Percentiles rank a stretch among this genome's conserved stretches.
Conservation (phyloP, 768 basidiomycete species). For the Amanita molliuscula region DNA sequence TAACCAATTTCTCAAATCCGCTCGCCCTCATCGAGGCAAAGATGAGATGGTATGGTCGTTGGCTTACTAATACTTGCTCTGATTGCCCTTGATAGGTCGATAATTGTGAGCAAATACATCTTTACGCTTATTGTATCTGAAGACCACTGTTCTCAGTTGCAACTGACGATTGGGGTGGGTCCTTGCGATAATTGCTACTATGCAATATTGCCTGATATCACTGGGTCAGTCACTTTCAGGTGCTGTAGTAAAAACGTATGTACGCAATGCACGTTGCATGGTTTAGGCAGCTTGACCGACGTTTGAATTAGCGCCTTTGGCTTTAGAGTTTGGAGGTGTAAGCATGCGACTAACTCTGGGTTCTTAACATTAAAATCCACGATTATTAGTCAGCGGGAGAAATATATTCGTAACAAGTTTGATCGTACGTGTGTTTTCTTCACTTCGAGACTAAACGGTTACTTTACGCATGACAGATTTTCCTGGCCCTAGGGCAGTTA, state of each 20-base stretch:
- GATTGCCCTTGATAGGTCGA: conserved; percentile 27
- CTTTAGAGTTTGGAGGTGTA: conserved; percentile 58
- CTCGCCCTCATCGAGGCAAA: conserved; percentile 23
- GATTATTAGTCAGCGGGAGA: conserved; percentile 39
- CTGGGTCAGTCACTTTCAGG: conserved; percentile 41
- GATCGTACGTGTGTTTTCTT: conserved; percentile 31
- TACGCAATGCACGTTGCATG: neutral
- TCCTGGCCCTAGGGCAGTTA: conserved; percentile 39
- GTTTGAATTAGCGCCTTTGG: conserved; percentile 35
- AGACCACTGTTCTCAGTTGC: conserved; percentile 24
- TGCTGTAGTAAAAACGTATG: conserved; percentile 40
- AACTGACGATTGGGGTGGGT: conserved; percentile 33
- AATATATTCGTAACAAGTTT: conserved; percentile 43
- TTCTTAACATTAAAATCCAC: neutral
- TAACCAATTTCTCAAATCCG: conserved; percentile 32
- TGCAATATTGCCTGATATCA: neutral
- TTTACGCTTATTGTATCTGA: neutral
- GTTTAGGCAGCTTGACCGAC: neutral
- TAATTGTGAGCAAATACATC: conserved; percentile 30
- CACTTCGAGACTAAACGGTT: neutral
- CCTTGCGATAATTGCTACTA: neutral
- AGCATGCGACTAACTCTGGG: conserved; percentile 7
- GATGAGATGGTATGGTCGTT: conserved; percentile 31
- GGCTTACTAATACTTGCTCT: neutral
- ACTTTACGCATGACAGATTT: conserved; percentile 21